A percentile compares a stretch with the other conserved stretches of the same genome.
Evolutionary conservation across 768 basidiomycete species (phyloP).

Genomic region (Agrocybe pediades): DNA sequence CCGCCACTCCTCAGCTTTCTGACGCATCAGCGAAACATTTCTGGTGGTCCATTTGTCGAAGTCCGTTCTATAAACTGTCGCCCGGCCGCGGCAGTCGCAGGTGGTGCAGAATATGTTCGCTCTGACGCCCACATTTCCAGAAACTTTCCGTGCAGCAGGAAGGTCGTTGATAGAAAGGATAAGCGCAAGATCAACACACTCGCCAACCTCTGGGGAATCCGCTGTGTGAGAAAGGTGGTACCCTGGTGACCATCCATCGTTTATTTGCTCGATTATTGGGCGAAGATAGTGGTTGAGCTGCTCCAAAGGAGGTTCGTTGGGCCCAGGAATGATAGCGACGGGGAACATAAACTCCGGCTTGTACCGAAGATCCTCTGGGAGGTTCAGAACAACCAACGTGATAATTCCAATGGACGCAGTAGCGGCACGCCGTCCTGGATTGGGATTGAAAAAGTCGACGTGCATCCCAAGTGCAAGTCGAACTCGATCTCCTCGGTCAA

Average conservation of each 20-base stretch:
- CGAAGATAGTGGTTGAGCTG: conserved; percentile 30
- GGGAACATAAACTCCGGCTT: conserved; percentile 31
- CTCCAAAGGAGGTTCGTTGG: conserved; percentile 22
- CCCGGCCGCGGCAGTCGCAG: no score
- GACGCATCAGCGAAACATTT: no score
- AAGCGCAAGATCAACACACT: background rate
- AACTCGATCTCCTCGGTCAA: conserved; percentile 4
- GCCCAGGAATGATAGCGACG: conserved; percentile 26
- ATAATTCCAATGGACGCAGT: conserved; percentile 28
- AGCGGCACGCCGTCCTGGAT: conserved; percentile 18
- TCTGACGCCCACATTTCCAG: background rate
- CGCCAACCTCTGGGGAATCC: conserved; percentile 3
- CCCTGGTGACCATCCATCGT: conserved; percentile 1
- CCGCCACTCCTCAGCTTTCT: no score
- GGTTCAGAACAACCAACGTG: conserved; percentile 24
- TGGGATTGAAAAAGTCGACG: conserved; percentile 32
- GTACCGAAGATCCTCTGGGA: conserved; percentile 27
- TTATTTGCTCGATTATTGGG: conserved; percentile 28
- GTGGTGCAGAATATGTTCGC: background rate
- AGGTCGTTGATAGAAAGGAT: conserved; percentile 10
- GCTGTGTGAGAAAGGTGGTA: conserved; percentile 2
- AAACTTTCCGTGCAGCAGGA: conserved; percentile 13
- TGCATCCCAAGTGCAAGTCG: conserved; percentile 21
- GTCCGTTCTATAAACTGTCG: no score
- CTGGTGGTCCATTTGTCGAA: no score